Evolutionary conservation across 805 yeast genomes (phyloP), one percentile per base, ranked within the genome.

Genomic region (Starmera quercuum): DNA sequence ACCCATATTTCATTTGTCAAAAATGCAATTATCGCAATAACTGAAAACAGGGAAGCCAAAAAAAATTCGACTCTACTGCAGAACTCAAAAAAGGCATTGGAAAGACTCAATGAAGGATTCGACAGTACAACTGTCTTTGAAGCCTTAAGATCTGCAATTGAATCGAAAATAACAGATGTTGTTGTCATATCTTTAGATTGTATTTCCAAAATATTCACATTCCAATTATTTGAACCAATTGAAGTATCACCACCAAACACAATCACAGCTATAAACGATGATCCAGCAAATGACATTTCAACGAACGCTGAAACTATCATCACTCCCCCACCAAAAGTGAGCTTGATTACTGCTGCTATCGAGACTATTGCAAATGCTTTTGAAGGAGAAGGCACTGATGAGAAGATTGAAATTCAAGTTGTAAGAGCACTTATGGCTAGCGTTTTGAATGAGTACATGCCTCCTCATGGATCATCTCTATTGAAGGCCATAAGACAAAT

Each of bases 321-420:
- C 13, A 66, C 73, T 0, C 75, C 71, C 2, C 73, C 72, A 7
- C 72, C 72, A 19, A 71, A 71, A 30, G 67, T 75, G 14, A 68
- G 70, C 16, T 52, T 85, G 39, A 77, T 92, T 20, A 92, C 84
- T 53, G 82, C 83, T 17, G 86, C 95, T 0, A 83, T 90, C 27
- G 82, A 81, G 42, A 83, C 87, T 12, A 83, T 88, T 16, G 75
- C 92, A 17, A 76, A 80, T 18, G 83, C 95, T 44, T 90, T 85
- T 55, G 84, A 81, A 40, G 95, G 95, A 26, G 98, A 92, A 56
- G 86, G 87, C 2, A 86, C 97, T 0, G 95, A 88, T 53, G 83
- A 83, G 17, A 77, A 72, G 37, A 75, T 94, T 22, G 98, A 94
- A 62, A 62, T 92, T 36, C 98, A 94, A 60, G 90, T 92, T 10